Percentiles rank a stretch among this genome's conserved stretches.
Evolutionary conservation across 805 yeast genomes (phyloP).

Genomic region (Metschnikowia similis): DNA sequence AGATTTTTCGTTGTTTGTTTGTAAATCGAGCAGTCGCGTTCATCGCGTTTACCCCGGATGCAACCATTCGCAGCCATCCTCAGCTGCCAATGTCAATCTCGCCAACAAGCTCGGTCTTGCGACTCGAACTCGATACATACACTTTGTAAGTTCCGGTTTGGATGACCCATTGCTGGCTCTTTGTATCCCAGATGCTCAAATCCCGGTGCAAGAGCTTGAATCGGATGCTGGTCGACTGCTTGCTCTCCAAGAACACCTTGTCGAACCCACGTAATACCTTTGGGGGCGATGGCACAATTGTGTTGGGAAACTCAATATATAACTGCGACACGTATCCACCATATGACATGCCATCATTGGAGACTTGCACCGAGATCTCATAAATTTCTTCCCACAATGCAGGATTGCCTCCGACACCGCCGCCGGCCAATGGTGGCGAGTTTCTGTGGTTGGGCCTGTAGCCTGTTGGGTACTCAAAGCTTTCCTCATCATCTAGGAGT

Average conservation of each 20-base stretch:
- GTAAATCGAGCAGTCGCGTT: constrained; percentile 4
- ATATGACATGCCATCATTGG: constrained; percentile 42
- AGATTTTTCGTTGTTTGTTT: constrained; percentile 1
- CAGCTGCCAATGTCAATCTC: constrained; percentile 37
- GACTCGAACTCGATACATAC: constrained; percentile 47
- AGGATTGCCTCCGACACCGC: constrained; percentile 58
- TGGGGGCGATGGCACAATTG: constrained; percentile 48
- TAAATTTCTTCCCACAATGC: constrained; percentile 54
- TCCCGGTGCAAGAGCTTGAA: constrained; percentile 51
- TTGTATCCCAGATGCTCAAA: constrained; percentile 53
- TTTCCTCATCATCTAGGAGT: constrained; percentile 32
- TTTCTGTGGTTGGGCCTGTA: constrained; percentile 32
- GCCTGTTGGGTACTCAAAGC: constrained; percentile 37
- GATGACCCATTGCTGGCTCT: constrained; percentile 54
- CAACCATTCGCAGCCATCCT: not conserved
- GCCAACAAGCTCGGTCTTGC: constrained; percentile 44
- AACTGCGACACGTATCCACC: constrained; percentile 52
- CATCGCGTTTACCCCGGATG: constrained; percentile 2
- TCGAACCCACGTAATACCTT: constrained; percentile 55
- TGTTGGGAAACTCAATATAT: constrained; percentile 49
- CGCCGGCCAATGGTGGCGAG: constrained; percentile 41
- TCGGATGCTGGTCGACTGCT: constrained; percentile 30
- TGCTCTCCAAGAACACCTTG: constrained; percentile 45
- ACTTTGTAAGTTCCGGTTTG: constrained; percentile 52
- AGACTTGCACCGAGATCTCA: constrained; percentile 41